Percentiles rank a stretch among this genome's conserved stretches.
phyloP scores from a whole-genome alignment of 1,284 basidiomycete genomes.

The Puccinia coronata region DNA sequence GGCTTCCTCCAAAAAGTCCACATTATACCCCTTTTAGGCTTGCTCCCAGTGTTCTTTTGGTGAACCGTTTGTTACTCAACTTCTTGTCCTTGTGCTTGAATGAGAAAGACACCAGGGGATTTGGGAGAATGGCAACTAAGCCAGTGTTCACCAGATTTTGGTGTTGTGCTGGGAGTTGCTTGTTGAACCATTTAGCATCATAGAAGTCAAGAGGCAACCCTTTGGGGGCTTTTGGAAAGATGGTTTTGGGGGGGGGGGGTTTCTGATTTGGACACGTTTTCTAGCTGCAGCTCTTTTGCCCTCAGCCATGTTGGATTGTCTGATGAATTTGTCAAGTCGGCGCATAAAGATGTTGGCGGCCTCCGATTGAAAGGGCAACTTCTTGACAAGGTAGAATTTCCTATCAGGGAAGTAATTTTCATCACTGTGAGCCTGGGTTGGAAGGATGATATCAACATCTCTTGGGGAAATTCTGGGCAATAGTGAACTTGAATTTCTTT shows the following conservation, averaged over 20 bases:
- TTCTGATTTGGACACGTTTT: not conserved
- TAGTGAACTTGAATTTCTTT: not conserved
- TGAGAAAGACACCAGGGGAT: not conserved
- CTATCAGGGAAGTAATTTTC: not conserved
- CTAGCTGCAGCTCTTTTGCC: not conserved
- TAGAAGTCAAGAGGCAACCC: slow-evolving; percentile 29
- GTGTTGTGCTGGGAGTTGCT: not conserved
- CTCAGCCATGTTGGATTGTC: not conserved
- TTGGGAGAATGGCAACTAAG: not conserved
- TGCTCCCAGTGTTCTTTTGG: not conserved
- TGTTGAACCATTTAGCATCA: slow-evolving; percentile 14
- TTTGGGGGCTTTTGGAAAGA: slow-evolving; percentile 23
- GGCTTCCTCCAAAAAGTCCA: not conserved
- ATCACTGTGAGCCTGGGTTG: slow-evolving; percentile 5
- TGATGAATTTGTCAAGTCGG: slow-evolving; percentile 1
- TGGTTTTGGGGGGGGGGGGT: not conserved
- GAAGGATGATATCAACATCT: not conserved
- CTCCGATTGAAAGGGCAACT: not conserved
- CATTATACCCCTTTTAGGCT: not conserved
- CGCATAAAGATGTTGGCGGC: not conserved
- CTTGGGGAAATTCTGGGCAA: slow-evolving; percentile 6
- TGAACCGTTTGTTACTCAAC: not conserved
- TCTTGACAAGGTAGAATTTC: not conserved
- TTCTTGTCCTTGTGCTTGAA: not conserved
- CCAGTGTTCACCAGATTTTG: not conserved